Evolutionary conservation across 805 yeast species (phyloP).

Genomic region (Vanderwaltozyma verrucispora): DNA sequence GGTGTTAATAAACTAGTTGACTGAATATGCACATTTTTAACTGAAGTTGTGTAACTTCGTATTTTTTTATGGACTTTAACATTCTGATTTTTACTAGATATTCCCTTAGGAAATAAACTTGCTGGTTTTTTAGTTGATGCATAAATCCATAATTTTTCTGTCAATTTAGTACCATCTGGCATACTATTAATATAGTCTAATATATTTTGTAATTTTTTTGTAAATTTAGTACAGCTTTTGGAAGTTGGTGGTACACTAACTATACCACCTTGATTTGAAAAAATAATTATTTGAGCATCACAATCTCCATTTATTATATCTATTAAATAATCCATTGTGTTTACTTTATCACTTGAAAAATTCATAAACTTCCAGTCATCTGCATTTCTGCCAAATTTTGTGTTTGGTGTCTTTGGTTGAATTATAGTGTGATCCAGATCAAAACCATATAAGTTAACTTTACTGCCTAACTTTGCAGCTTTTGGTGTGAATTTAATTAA

Average conservation of each 20-base stretch:
- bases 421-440: slow-evolving; percentile 81
- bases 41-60: neutral
- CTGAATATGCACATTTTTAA: neutral
- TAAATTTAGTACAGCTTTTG: slow-evolving; percentile 32
- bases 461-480: neutral
- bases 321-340: slow-evolving; percentile 14
- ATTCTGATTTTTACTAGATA: neutral
- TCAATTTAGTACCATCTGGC: slow-evolving; percentile 18
- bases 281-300: slow-evolving; percentile 46
- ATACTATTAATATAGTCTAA: slow-evolving; percentile 22
- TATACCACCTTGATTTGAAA: slow-evolving; percentile 76
- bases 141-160: slow-evolving; percentile 37
- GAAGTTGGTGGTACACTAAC: slow-evolving; percentile 21
- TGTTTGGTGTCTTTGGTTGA: slow-evolving; percentile 37
- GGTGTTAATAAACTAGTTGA: neutral
- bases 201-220: slow-evolving; percentile 33
- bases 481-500: slow-evolving; percentile 35
- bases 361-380: slow-evolving; percentile 70
- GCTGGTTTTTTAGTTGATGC: slow-evolving; percentile 54
- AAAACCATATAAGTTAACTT: slow-evolving; percentile 51
- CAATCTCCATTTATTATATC: slow-evolving; percentile 10
- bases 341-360: slow-evolving; percentile 11
- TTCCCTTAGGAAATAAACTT: neutral
- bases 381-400: slow-evolving; percentile 48
- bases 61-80: too few species aligned